Evolutionary conservation across 2,329 filamentous ascomycete genomes (phyloP).

Genomic region (Sclerotinia borealis): DNA sequence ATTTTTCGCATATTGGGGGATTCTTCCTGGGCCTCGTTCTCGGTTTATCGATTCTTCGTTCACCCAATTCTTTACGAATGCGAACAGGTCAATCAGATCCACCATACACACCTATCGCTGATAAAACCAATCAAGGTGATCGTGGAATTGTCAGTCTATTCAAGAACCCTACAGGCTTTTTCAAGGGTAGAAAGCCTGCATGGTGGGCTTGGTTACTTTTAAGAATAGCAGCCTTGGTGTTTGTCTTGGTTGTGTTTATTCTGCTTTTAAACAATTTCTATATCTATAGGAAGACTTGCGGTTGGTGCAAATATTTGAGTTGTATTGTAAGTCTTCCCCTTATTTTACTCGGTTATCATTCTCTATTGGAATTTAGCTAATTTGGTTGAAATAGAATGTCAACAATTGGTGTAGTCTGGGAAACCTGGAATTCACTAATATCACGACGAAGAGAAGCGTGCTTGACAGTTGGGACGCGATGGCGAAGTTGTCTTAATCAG

Average conservation of each 20-base stretch:
- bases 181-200: conserved; percentile 82
- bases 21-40: conserved; percentile 88
- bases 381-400: conserved; percentile 62
- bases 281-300: conserved; percentile 65
- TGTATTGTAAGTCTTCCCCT: conserved; percentile 66
- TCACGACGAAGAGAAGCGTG: conserved; percentile 22
- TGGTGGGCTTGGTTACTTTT: conserved; percentile 99
- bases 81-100: conserved; percentile 64
- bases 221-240: conserved; percentile 68
- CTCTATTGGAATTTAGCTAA: background rate
- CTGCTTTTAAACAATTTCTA: conserved; percentile 90
- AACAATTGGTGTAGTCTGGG: conserved; percentile 59
- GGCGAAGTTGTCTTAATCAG: conserved; percentile 19
- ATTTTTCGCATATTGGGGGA: conserved; percentile 95
- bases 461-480: conserved; percentile 24
- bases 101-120: conserved; percentile 64
- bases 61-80: conserved; percentile 71
- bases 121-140: conserved; percentile 26
- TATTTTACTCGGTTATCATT: background rate
- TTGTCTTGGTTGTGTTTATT: conserved; percentile 80
- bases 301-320: conserved; percentile 92
- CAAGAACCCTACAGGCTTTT: conserved; percentile 68
- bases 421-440: conserved; percentile 22
- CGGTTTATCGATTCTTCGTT: conserved; percentile 82
- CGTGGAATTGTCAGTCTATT: conserved; percentile 40